Evolutionary conservation across 2,329 filamentous ascomycete genomes (phyloP).

Genomic region (Sporothrix variecibatus): DNA sequence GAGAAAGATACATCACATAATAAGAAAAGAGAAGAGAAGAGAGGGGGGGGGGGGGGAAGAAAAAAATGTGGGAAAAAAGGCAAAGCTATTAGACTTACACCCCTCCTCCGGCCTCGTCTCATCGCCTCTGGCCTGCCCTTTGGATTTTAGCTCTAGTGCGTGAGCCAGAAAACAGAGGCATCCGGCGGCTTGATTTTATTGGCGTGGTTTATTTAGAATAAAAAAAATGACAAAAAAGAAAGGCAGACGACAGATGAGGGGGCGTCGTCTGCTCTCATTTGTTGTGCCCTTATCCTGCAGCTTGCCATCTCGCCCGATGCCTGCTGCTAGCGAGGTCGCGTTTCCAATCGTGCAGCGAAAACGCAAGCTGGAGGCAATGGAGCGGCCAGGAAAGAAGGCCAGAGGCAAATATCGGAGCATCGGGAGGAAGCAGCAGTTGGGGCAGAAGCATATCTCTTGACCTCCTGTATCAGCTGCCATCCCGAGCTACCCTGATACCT

Average conservation of each 20-base stretch:
- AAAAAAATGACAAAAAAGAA: neutral
- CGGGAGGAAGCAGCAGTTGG: neutral
- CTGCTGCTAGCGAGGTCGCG: neutral
- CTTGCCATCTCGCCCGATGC: neutral
- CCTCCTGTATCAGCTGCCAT: neutral
- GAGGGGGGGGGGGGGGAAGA: neutral
- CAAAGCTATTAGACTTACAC: neutral
- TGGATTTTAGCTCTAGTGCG: neutral
- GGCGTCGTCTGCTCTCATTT: neutral
- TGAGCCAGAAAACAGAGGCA: neutral
- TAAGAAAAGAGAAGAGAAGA: neutral
- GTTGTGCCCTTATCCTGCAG: neutral
- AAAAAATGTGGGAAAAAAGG: neutral
- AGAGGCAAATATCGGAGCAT: neutral
- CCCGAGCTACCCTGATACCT: neutral
- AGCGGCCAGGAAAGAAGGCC: neutral
- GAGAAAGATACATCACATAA: neutral
- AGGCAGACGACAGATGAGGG: neutral
- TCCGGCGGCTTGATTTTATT: neutral
- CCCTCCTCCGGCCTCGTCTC: slow-evolving; percentile 3
- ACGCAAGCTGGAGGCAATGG: neutral
- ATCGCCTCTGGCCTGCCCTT: neutral
- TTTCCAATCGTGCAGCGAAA: neutral
- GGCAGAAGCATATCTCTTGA: neutral
- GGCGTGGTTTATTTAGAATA: neutral